Evolutionary conservation across 2,329 filamentous ascomycete species (phyloP), one percentile per base, ranked within the genome.

Genomic region (Verticillium longisporum): DNA sequence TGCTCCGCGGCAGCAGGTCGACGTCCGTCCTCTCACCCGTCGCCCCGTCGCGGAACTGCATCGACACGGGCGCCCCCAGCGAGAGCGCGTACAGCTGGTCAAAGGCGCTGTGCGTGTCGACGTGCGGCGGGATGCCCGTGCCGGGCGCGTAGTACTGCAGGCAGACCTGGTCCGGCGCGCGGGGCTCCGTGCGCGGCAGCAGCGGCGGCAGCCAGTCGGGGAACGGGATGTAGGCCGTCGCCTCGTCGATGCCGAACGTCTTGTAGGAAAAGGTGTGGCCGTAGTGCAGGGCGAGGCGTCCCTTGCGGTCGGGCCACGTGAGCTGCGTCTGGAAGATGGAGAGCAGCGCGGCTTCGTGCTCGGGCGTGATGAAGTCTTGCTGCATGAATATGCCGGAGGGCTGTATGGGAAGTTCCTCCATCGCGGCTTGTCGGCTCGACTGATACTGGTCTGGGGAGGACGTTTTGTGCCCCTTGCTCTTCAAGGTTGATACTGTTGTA

Each of bases 61-160:
- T 81, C n/a, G 75, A 62, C 1, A 80, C 68, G 0, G 75, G 72
- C 0, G 72, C 68, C 0, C 78, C 78, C 1, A 80, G 73, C 0
- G 77, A 79, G 1, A 81, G 65, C 11, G 76, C 71, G 61, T 80
- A 81, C 2, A 81, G 72, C 65, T 80, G 76, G 61, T 75, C 77
- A 36, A 75, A 77, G 0, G 75, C 71, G 10, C 71, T 71, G 5
- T 57, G 84, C 3, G 83, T 84, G 70, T 87, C 84, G 59, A 83
- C 83, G 66, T 87, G 84, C 0, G 84, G 84, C 10, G 84, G 84
- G 65, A 87, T 87, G 1, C 84, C 84, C 0, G 80, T 74, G 6
- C 84, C 84, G 0, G 83, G 83, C 0, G 84, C 80, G 67, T 87
- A 87, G 68, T 85, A 80, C 70, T 86, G 83, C 15, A 85, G 72